Percentiles rank a stretch among this genome's conserved stretches.
phyloP scores from a whole-genome alignment of 805 yeast species.

The Wickerhamomyces mucosus region DNA sequence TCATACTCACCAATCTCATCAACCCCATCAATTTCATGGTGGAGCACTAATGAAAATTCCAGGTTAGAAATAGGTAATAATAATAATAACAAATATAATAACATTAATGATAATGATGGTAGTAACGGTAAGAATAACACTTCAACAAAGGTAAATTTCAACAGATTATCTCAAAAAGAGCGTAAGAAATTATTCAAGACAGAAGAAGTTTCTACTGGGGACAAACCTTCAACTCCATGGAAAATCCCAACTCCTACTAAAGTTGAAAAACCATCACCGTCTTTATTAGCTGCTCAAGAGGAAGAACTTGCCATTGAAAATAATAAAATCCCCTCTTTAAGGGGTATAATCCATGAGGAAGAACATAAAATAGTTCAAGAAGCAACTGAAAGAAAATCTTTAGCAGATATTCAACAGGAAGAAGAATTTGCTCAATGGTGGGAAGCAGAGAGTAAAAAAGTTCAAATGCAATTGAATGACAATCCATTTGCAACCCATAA shows the following conservation, averaged over 20 bases:
- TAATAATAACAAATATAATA: too few relatives aligned
- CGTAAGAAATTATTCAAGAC: constrained; percentile 34
- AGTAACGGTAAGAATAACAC: too few relatives aligned
- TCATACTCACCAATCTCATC: too few relatives aligned
- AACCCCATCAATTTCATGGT: too few relatives aligned
- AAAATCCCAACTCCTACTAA: constrained; percentile 8
- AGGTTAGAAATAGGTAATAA: too few relatives aligned
- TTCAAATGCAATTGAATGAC: constrained; percentile 37
- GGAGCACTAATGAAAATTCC: too few relatives aligned
- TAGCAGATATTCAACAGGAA: constrained; percentile 70
- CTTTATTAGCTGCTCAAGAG: constrained; percentile 12
- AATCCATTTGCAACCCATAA: too few relatives aligned
- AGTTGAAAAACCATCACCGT: constrained; percentile 7
- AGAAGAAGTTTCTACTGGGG: constrained; percentile 4
- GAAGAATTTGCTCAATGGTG: constrained; percentile 86
- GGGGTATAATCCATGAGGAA: constrained; percentile 39
- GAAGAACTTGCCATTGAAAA: constrained; percentile 9
- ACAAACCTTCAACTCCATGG: constrained; percentile 13
- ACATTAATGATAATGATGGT: too few relatives aligned
- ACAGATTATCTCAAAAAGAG: constrained; percentile 44
- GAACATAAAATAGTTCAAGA: constrained; percentile 27
- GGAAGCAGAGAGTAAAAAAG: constrained; percentile 64
- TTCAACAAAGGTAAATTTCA: constrained; percentile 8
- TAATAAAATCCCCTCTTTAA: constrained; percentile 23
- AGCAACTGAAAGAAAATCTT: constrained; percentile 30